phyloP scores from a whole-genome alignment of 768 basidiomycete species.

The Boletus pseudo-olivaceus region DNA sequence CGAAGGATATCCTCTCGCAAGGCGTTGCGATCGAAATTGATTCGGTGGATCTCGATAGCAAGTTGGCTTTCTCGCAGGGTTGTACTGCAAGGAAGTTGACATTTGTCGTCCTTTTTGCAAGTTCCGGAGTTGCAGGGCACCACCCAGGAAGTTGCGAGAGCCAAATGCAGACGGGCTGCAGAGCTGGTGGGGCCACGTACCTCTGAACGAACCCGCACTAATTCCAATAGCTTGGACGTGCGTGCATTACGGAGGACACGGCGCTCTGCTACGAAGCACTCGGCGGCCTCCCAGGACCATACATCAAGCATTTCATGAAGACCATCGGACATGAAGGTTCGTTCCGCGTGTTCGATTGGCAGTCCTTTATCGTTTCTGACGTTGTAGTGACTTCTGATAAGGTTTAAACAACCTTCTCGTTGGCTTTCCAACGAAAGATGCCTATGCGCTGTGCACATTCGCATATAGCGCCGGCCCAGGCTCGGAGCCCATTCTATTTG shows the following conservation, averaged over 20 bases:
- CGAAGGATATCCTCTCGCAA: constrained; percentile 72
- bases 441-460: constrained; percentile 93
- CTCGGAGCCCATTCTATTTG: constrained; percentile 74
- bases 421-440: constrained; percentile 71
- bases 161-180: constrained; percentile 83
- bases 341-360: constrained; percentile 9
- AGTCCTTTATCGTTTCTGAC: not conserved
- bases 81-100: not conserved
- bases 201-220: not conserved
- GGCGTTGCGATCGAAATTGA: constrained; percentile 70
- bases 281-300: constrained; percentile 91
- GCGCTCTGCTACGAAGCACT: constrained; percentile 89
- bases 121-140: constrained; percentile 95
- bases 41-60: constrained; percentile 76
- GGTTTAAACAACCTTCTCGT: constrained; percentile 80
- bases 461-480: constrained; percentile 88
- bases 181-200: constrained; percentile 56
- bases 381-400: constrained; percentile 19
- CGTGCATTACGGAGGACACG: constrained; percentile 87
- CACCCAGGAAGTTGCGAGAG: constrained; percentile 83
- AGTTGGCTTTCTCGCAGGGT: constrained; percentile 28
- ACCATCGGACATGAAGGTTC: constrained; percentile 80
- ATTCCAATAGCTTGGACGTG: constrained; percentile 40
- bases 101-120: constrained; percentile 27
- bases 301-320: constrained; percentile 91